These are phyloP conservation scores for Sphaerulina vaccinii DNA, from an alignment of 2,329 filamentous ascomycete species.

Conservation along the genomic window DNA sequence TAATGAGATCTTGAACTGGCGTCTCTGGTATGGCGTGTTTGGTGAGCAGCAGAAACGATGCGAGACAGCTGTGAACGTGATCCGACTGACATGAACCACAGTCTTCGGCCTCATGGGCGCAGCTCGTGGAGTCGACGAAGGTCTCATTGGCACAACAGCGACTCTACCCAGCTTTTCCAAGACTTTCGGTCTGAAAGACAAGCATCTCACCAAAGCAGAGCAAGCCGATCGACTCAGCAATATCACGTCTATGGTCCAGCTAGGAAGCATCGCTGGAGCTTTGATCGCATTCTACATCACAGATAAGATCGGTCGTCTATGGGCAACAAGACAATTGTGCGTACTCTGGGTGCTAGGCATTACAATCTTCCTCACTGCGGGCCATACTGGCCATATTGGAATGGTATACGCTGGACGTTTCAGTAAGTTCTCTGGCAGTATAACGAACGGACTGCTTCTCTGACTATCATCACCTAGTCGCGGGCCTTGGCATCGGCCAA, in stretches of 20 bases:
- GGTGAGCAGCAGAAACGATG: conserved; percentile 23
- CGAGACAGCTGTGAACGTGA: background rate
- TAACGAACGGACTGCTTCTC: background rate
- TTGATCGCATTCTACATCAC: conserved; percentile 52
- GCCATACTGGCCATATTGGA: conserved; percentile 33
- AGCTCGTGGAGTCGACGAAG: conserved; percentile 73
- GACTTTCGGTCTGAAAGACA: conserved; percentile 58
- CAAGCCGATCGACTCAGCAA: conserved; percentile 64
- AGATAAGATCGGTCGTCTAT: conserved; percentile 35
- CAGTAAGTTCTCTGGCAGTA: conserved; percentile 16
- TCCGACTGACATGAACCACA: conserved; percentile 11
- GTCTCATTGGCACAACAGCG: conserved; percentile 58
- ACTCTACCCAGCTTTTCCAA: conserved; percentile 63
- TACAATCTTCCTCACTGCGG: conserved; percentile 49
- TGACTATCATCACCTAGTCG: conserved; percentile 33
- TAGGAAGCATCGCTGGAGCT: conserved; percentile 71
- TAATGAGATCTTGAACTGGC: conserved; percentile 71
- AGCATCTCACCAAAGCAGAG: conserved; percentile 50
- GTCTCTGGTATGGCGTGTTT: conserved; percentile 72
- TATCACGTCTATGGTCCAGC: conserved; percentile 78
- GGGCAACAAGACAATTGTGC: conserved; percentile 34
- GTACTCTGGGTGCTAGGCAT: conserved; percentile 32
- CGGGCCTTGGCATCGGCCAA: conserved; percentile 50
- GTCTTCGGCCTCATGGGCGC: conserved; percentile 63
- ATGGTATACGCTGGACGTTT: conserved; percentile 42